phyloP scores from a whole-genome alignment of 2,329 filamentous ascomycete genomes.

The Ascochyta lentis region DNA sequence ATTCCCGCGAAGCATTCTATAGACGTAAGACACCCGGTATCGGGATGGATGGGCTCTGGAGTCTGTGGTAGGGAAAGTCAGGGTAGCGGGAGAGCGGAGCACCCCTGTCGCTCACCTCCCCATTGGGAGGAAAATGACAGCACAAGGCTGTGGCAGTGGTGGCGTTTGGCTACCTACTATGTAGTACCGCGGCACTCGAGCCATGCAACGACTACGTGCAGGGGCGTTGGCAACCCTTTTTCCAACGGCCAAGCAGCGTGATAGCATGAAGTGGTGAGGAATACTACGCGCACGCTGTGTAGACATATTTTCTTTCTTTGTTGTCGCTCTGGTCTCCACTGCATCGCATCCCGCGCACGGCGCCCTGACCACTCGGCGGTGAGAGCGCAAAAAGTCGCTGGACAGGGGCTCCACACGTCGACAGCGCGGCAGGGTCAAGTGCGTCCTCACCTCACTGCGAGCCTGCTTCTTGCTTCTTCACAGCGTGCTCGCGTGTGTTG shows the following conservation, averaged over 20 bases:
- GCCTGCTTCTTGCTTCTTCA: constrained; percentile 14
- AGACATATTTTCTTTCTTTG: not conserved
- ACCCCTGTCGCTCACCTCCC: constrained; percentile 1
- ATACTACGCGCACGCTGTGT: constrained; percentile 1
- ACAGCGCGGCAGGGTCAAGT: constrained; percentile 9
- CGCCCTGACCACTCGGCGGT: constrained; percentile 19
- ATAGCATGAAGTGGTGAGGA: not conserved
- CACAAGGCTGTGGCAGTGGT: not conserved
- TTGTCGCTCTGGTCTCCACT: constrained; percentile 5
- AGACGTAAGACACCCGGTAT: constrained; percentile 6
- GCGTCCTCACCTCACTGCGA: constrained; percentile 6
- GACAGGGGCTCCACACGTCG: constrained; percentile 16
- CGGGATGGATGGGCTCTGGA: not conserved
- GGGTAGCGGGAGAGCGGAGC: not conserved
- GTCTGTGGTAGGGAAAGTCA: not conserved
- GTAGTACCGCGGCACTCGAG: too few relatives aligned
- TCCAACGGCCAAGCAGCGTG: not conserved
- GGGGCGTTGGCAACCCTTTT: not conserved
- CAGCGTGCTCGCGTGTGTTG: constrained; percentile 11
- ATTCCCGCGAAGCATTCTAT: not conserved
- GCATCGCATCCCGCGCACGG: constrained; percentile 13
- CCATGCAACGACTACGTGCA: constrained; percentile 1
- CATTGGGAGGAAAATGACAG: not conserved
- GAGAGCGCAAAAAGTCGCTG: constrained; percentile 20
- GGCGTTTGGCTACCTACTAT: not conserved